Percentiles rank a stretch among this genome's conserved stretches.
Evolutionary conservation across 345 rosid species (phyloP).

Genomic region (Populus euphratica): DNA sequence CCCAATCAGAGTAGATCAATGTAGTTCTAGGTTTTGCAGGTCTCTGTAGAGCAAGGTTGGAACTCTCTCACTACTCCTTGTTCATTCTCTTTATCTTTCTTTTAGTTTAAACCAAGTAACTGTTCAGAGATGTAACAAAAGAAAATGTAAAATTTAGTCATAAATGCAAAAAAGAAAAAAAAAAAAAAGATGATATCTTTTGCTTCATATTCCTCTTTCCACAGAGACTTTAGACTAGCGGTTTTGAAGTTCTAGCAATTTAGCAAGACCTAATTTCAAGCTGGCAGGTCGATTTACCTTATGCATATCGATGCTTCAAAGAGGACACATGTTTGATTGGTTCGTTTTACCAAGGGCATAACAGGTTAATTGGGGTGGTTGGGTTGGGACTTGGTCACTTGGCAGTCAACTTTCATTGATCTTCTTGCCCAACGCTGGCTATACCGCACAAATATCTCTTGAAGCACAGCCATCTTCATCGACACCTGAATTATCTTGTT

Average conservation of each 20-base stretch:
- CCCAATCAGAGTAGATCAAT: constrained; percentile 24
- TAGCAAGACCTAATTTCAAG: background rate
- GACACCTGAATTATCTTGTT: no score
- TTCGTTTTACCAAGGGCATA: background rate
- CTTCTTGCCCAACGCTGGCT: no score
- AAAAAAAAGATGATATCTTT: background rate
- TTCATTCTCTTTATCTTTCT: constrained; percentile 33
- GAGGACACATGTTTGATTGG: background rate
- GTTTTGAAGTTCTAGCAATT: background rate
- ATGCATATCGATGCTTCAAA: background rate
- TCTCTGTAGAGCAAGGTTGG: constrained; percentile 45
- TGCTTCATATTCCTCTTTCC: background rate
- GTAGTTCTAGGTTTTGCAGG: constrained; percentile 32
- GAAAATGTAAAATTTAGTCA: constrained; percentile 29
- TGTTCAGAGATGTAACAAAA: constrained; percentile 24
- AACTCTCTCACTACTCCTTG: constrained; percentile 32
- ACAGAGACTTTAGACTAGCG: background rate
- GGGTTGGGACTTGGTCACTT: no score
- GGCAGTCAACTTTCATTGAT: no score
- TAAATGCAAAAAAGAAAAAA: background rate
- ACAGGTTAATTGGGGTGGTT: background rate
- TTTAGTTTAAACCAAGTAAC: constrained; percentile 25
- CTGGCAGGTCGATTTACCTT: background rate
- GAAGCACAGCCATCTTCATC: no score
- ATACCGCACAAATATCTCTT: no score